Conservation (phyloP, 2,329 filamentous ascomycete genomes). For the Calonectria multiphialidica region DNA sequence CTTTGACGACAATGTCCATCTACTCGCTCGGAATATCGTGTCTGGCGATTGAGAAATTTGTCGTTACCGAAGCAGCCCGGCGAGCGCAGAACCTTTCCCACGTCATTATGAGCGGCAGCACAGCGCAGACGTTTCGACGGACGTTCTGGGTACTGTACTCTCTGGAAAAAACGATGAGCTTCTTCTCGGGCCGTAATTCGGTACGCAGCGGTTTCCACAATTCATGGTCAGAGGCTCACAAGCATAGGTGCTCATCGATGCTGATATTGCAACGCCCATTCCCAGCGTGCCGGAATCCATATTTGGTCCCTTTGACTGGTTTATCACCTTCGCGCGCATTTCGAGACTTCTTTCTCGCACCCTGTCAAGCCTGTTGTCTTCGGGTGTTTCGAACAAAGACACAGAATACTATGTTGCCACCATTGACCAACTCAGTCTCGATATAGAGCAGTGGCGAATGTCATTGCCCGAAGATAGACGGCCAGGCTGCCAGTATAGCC, state of each 20-base stretch:
- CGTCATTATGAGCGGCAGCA: constrained; percentile 11
- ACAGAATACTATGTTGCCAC: constrained; percentile 12
- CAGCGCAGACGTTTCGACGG: constrained; percentile 22
- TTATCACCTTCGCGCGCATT: constrained; percentile 21
- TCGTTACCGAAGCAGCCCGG: constrained; percentile 32
- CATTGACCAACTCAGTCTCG: constrained; percentile 26
- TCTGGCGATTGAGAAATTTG: constrained; percentile 31
- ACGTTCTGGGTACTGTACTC: constrained; percentile 36
- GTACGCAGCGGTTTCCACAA: constrained; percentile 5
- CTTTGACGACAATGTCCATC: constrained; percentile 26
- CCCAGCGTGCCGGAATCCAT: constrained; percentile 34
- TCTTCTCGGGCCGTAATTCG: constrained; percentile 36
- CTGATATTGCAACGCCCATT: constrained; percentile 30
- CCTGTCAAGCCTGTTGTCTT: constrained; percentile 29
- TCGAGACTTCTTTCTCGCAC: constrained; percentile 31
- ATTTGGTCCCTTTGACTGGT: constrained; percentile 34
- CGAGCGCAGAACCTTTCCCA: constrained; percentile 34
- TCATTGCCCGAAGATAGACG: constrained; percentile 27
- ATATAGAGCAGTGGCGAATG: constrained; percentile 32
- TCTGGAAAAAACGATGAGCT: constrained; percentile 37
- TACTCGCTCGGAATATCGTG: constrained; percentile 31
- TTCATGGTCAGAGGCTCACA: not conserved
- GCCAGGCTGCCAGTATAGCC: not conserved
- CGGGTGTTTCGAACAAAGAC: constrained; percentile 25
- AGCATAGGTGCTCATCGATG: constrained; percentile 26